Evolutionary conservation across 2,329 filamentous ascomycete genomes (phyloP).

Genomic region (Pseudogymnoascus sp.): DNA sequence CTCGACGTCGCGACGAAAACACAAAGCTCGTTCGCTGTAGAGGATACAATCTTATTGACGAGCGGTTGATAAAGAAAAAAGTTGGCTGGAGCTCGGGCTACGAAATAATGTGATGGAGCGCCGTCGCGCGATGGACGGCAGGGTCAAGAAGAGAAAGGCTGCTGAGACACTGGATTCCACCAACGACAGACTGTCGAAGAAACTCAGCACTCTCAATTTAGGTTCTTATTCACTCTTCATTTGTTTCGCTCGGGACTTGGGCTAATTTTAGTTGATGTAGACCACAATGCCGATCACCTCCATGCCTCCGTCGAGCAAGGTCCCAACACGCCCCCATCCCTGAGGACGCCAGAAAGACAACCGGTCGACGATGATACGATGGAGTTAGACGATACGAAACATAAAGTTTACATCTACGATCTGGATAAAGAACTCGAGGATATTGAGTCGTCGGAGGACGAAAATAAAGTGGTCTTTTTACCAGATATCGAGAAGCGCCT

Average conservation of each 20-base stretch:
- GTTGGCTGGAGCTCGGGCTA: conserved; percentile 6
- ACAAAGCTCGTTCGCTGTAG: conserved; percentile 9
- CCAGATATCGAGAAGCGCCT: conserved; percentile 80
- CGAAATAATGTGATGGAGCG: conserved; percentile 23
- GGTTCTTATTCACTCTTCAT: conserved; percentile 42
- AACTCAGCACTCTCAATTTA: conserved; percentile 71
- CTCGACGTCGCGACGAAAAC: conserved; percentile 7
- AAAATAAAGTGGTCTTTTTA: conserved; percentile 64
- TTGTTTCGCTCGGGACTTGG: conserved; percentile 11
- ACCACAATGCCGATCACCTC: conserved; percentile 53
- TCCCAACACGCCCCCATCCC: conserved; percentile 14
- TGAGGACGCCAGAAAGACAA: conserved; percentile 14
- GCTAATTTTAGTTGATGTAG: conserved; percentile 31
- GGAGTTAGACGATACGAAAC: conserved; percentile 73
- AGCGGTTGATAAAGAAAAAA: conserved; percentile 9
- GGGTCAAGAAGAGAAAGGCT: conserved; percentile 47
- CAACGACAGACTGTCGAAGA: conserved; percentile 72
- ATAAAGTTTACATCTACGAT: conserved; percentile 86
- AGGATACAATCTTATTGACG: conserved; percentile 3
- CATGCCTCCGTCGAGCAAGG: conserved; percentile 55
- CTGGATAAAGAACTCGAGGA: conserved; percentile 79
- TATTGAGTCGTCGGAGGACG: conserved; percentile 48
- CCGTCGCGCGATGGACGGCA: conserved; percentile 24
- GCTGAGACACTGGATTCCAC: conserved; percentile 53
- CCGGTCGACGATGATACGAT: conserved; percentile 50